phyloP scores from a whole-genome alignment of 2,329 filamentous ascomycete species.

The Alternaria arbusti region DNA sequence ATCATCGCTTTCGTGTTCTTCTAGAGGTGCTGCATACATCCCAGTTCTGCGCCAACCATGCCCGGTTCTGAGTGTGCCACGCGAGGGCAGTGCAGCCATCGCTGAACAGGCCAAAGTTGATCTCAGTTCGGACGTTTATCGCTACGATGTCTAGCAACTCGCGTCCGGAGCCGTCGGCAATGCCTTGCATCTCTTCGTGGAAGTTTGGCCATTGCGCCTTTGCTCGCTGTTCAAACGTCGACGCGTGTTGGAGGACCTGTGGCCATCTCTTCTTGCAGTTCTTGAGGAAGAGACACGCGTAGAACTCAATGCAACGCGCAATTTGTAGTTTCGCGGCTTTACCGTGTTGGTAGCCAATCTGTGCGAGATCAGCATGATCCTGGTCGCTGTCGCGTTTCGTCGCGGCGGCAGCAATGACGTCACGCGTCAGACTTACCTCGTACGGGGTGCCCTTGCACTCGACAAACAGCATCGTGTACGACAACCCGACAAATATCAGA shows the following conservation, averaged over 20 bases:
- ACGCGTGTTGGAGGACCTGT: conserved; percentile 54
- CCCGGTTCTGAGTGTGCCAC: conserved; percentile 49
- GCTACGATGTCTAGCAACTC: conserved; percentile 61
- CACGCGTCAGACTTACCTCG: conserved; percentile 40
- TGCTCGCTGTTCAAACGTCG: conserved; percentile 56
- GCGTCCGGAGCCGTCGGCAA: conserved; percentile 59
- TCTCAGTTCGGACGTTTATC: conserved; percentile 65
- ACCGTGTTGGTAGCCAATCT: conserved; percentile 61
- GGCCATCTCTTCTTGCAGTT: conserved; percentile 57
- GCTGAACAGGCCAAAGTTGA: conserved; percentile 63
- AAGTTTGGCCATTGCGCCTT: conserved; percentile 52
- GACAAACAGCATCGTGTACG: conserved; percentile 47
- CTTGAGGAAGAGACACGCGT: conserved; percentile 54
- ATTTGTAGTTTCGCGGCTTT: conserved; percentile 50
- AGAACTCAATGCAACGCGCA: conserved; percentile 54
- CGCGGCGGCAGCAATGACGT: conserved; percentile 17
- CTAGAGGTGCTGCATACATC: conserved; percentile 47
- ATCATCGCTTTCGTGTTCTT: neutral
- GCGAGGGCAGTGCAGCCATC: conserved; percentile 65
- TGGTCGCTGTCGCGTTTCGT: neutral
- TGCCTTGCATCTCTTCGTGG: conserved; percentile 57
- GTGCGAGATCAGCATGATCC: neutral
- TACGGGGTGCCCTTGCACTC: conserved; percentile 53
- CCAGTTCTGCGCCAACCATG: conserved; percentile 65
- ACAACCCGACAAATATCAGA: neutral